Evolutionary conservation across 2,329 filamentous ascomycete genomes (phyloP).

Genomic region (Colletotrichum caudatum): DNA sequence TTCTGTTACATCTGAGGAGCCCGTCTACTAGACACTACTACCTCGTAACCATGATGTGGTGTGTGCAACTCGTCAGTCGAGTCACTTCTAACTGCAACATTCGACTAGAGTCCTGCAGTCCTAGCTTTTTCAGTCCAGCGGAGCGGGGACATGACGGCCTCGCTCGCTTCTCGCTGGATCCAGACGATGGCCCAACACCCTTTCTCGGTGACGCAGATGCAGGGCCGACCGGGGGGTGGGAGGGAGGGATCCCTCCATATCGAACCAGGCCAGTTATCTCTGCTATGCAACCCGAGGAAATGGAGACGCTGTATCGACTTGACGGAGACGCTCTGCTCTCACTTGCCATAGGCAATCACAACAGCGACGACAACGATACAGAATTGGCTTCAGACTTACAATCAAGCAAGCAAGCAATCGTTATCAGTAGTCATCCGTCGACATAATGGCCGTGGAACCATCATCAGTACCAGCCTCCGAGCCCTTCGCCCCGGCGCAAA

Average conservation of each 20-base stretch:
- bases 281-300: slow-evolving; percentile 24
- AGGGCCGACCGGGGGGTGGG: slow-evolving; percentile 20
- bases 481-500: slow-evolving; percentile 51
- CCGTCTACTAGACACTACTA: slow-evolving; percentile 1
- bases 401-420: slow-evolving; percentile 2
- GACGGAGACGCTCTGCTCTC: slow-evolving; percentile 3
- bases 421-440: background rate
- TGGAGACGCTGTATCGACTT: slow-evolving; percentile 19
- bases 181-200: slow-evolving; percentile 34
- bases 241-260: background rate
- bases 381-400: background rate
- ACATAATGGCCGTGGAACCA: slow-evolving; percentile 48
- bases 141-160: slow-evolving; percentile 21
- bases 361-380: slow-evolving; percentile 16
- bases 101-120: slow-evolving; percentile 8
- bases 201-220: slow-evolving; percentile 40
- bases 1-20: background rate
- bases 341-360: slow-evolving; percentile 27
- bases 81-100: slow-evolving; percentile 14
- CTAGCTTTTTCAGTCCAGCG: slow-evolving; percentile 19
- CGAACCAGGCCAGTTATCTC: slow-evolving; percentile 30
- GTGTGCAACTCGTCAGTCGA: slow-evolving; percentile 2
- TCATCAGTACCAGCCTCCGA: slow-evolving; percentile 46
- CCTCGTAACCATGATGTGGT: background rate
- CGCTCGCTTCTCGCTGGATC: slow-evolving; percentile 37